Evolutionary conservation across 371 early-diverging fungal species (phyloP).

Genomic region (Caulochytrium protostelioides): DNA sequence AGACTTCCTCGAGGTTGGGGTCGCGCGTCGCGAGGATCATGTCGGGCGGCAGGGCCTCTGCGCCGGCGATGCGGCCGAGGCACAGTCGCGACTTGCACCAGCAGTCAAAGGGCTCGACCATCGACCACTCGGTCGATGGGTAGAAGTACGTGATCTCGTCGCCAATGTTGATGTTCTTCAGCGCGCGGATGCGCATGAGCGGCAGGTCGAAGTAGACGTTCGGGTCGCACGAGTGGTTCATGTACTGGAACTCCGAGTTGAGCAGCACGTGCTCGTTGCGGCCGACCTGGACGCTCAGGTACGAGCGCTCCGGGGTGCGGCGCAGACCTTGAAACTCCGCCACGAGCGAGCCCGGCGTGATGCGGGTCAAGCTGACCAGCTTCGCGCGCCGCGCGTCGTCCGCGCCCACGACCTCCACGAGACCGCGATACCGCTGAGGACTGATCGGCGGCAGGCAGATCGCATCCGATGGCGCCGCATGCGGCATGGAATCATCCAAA

Average conservation of each 20-base stretch:
- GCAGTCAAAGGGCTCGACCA: conserved; percentile 6
- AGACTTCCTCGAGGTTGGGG: no score
- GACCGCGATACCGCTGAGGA: no score
- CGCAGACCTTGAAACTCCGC: not conserved
- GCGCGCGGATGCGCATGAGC: not conserved
- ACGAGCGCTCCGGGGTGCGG: not conserved
- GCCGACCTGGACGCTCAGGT: conserved; percentile 1
- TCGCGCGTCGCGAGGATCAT: no score
- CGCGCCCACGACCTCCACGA: not conserved
- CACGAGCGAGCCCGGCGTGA: not conserved
- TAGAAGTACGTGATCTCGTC: conserved; percentile 5
- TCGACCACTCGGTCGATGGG: conserved; percentile 5
- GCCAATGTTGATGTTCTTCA: conserved; percentile 2
- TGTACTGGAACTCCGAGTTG: conserved; percentile 2
- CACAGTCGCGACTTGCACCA: conserved; percentile 1
- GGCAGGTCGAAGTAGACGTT: not conserved
- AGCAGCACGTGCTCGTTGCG: conserved; percentile 1
- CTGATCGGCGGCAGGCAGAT: no score
- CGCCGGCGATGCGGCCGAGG: not conserved
- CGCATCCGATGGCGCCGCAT: no score
- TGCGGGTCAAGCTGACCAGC: not conserved
- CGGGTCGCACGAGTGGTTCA: conserved; percentile 5
- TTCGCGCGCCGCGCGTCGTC: not conserved
- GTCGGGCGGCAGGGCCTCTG: not conserved
- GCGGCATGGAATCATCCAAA: no score